phyloP scores from a whole-genome alignment of 305 asterid genomes.

The Fraxinus velutina region DNA sequence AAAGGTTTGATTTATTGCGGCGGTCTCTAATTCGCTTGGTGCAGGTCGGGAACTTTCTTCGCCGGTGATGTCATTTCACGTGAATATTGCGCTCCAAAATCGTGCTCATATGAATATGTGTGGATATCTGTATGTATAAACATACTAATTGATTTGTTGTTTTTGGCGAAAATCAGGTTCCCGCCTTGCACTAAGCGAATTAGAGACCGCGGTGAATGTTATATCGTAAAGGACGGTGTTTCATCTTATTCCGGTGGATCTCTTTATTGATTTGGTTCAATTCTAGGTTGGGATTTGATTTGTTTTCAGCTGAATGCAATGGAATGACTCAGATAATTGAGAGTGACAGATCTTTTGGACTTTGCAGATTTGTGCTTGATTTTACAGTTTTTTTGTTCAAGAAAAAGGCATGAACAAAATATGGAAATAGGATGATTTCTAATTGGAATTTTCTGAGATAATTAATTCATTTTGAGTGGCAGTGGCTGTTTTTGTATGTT shows the following conservation, averaged over 20 bases:
- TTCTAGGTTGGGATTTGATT: conserved; percentile 5
- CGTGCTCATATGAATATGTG: conserved; percentile 9
- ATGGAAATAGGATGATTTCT: not conserved
- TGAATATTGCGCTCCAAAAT: conserved; percentile 14
- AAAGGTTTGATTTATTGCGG: conserved; percentile 34
- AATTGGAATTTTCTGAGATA: not conserved
- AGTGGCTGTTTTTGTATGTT: not conserved
- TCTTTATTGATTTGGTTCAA: conserved; percentile 16
- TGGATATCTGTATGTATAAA: not conserved
- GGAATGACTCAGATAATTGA: not conserved
- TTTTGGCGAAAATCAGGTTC: conserved; percentile 41
- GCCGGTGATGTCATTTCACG: conserved; percentile 24
- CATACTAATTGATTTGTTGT: conserved; percentile 17
- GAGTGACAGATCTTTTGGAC: conserved; percentile 20
- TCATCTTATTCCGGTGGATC: conserved; percentile 28
- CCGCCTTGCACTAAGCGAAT: conserved; percentile 96
- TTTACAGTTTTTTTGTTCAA: not conserved
- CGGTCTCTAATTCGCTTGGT: conserved; percentile 93
- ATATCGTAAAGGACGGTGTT: not conserved
- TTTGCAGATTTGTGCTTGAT: conserved; percentile 5
- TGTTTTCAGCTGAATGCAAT: not conserved
- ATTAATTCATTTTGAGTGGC: not conserved
- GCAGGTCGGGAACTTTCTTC: conserved; percentile 88
- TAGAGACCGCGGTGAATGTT: conserved; percentile 59
- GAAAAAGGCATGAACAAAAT: not conserved